A percentile compares a stretch with the other conserved stretches of the same genome.
Conservation (phyloP, 495 filamentous ascomycete genomes). For the Aspergillus saccharolyticus region DNA sequence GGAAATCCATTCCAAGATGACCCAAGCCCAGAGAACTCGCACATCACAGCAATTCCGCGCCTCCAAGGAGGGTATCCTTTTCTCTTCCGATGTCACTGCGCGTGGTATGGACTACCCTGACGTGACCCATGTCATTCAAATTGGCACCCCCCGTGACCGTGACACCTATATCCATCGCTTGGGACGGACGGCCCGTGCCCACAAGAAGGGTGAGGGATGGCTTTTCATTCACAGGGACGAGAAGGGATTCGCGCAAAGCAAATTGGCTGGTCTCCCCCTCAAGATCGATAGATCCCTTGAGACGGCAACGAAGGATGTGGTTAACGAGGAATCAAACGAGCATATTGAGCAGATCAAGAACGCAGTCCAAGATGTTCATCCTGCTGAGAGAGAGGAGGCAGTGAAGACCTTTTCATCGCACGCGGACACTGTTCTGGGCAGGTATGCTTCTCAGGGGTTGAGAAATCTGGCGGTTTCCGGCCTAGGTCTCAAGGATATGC, state of each 20-base stretch:
- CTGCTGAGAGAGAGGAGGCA: slow-evolving; percentile 40
- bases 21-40: slow-evolving; percentile 60
- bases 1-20: slow-evolving; percentile 75
- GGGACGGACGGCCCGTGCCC: slow-evolving; percentile 68
- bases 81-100: slow-evolving; percentile 92
- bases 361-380: slow-evolving; percentile 31
- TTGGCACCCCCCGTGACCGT: slow-evolving; percentile 54
- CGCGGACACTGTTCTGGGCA: slow-evolving; percentile 21
- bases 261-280: slow-evolving; percentile 61
- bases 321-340: slow-evolving; percentile 26
- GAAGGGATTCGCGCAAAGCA: slow-evolving; percentile 36
- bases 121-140: slow-evolving; percentile 68
- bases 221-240: slow-evolving; percentile 63
- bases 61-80: slow-evolving; percentile 62
- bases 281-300: slow-evolving; percentile 49
- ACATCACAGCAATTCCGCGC: slow-evolving; percentile 67
- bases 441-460: slow-evolving; percentile 39
- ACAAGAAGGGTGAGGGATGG: slow-evolving; percentile 76
- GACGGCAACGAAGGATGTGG: slow-evolving; percentile 51
- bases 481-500: background rate
- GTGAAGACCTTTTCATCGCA: slow-evolving; percentile 51
- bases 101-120: slow-evolving; percentile 81
- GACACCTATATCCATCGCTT: slow-evolving; percentile 72
- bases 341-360: slow-evolving; percentile 32
- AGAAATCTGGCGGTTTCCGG: slow-evolving; percentile 40